Base-by-base conservation (phyloP, 805 yeast species). In the Candida michaelii region DNA sequence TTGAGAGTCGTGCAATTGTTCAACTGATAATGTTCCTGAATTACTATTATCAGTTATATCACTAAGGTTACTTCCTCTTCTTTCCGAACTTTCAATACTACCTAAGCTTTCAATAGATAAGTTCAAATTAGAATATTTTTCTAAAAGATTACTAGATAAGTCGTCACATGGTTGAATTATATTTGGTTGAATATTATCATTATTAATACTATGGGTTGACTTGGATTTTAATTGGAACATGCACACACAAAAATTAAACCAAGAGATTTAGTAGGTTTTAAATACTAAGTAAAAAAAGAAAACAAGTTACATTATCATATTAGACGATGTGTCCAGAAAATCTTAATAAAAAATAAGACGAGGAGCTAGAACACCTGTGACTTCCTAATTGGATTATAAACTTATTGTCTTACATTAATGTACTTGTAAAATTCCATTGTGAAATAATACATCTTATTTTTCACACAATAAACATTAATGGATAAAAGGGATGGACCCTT, bases 91-190 rank as follows among this genome's bases (percentile, higher is more conserved):
- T 17, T 42, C 45, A 5, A 46, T 17, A 34, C 48, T 49, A 8
- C 41, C 39, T 8, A 49, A 18, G 30, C 50, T 46, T 25, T 49
- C 52, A 13, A 44, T 36, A 4, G 52, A 49, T 25, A 46, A 27
- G 16, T 46, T 49, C 10, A 45, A 39, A n/a, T 43, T 43, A n/a
- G 47, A 39, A 24, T 49, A 49, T 40, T 49, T 49, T 21, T 46
- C 50, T n/a, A 48, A 34, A n/a, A 48, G 35, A 24, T 36, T 45
- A 27, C 31, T 31, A 4, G 49, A 43, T 4, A 36, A 31, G 17
- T 34, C 36, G 16, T 42, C 30, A 23, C 30, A 30, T 7, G 35
- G 33, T 23, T 43, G 33, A 12, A 48, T 48, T 27, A 48, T 24
- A 33, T 35, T 43, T 8, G 52, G 44, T 27, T 16, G 36, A 34